Evolutionary conservation across 164 flowering plant species (phyloP), one percentile per base, ranked within the genome.

Genomic region (Stephania cephalantha): DNA sequence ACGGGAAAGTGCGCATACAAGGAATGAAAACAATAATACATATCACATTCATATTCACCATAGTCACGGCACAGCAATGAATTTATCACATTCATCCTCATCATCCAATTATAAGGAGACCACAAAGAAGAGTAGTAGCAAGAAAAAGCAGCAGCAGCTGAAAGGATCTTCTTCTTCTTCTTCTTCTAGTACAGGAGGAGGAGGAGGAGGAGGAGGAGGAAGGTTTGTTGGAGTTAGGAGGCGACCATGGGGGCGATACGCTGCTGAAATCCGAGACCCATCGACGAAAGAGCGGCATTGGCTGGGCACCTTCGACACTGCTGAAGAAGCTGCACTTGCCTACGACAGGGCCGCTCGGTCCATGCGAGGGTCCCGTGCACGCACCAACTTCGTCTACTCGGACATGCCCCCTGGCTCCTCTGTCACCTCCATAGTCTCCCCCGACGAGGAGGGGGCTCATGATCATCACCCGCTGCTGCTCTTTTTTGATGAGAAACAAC

Each of bases 221-320:
- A 73, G 78, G 48, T 85, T 81, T 69, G 82, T 83, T 0, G 87
- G 87, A 5, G 85, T 83, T 4, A 68, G 85, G 45, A 67, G 87
- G 25, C 48, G 89, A 73, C 87, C 89, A 0, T 85, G 87, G 89
- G 89, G 89, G 8, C 74, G 89, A 18, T 86, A 86, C 69, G 89
- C 89, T 4, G 86, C 89, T n/a, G 89, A 86, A 72, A 86, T 86
- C 61, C 67, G 89, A 30, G 89, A 86, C 86, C 86, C 89, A 1
- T 69, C 86, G 5, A 86, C 87, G 8, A 86, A 85, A 77, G 89
- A 85, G 70, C 72, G 89, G 30, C 87, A 83, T 71, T 86, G 89
- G 89, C 84, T 86, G 0, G 89, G 89, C 9, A 86, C 89, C 7
- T 86, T 85, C 77, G 89, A 86, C 77, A 86, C 87, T 0, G 89